A percentile compares a stretch with the other conserved stretches of the same genome.
Evolutionary conservation across 2,329 filamentous ascomycete genomes (phyloP).

Genomic region (Xylaria sp.): DNA sequence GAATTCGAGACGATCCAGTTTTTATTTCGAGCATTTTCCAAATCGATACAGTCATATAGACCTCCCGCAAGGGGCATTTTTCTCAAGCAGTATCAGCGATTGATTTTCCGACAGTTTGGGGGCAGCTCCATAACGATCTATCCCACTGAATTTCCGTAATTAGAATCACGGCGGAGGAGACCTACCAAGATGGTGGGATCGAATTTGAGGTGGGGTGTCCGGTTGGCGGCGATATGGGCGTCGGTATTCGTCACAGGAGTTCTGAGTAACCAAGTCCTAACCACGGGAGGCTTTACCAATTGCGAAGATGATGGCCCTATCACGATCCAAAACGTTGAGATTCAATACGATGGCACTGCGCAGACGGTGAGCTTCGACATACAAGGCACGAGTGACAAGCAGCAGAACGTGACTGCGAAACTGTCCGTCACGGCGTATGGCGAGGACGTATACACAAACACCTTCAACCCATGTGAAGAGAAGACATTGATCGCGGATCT

Average conservation of each 20-base stretch:
- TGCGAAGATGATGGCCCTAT: constrained; percentile 67
- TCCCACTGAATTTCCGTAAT: constrained; percentile 20
- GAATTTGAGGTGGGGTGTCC: constrained; percentile 33
- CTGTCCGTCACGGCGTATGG: constrained; percentile 85
- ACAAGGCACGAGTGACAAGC: constrained; percentile 70
- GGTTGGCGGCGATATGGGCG: constrained; percentile 39
- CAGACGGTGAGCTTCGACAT: constrained; percentile 81
- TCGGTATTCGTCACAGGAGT: constrained; percentile 49
- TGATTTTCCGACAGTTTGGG: constrained; percentile 20
- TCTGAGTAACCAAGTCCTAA: constrained; percentile 71
- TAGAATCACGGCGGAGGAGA: constrained; percentile 12
- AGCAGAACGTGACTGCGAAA: constrained; percentile 78
- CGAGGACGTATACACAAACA: constrained; percentile 73
- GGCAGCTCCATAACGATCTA: constrained; percentile 11
- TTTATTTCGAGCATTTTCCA: constrained; percentile 14
- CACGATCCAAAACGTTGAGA: constrained; percentile 72
- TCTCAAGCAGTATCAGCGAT: constrained; percentile 25
- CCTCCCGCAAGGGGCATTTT: constrained; percentile 7
- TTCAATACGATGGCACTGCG: constrained; percentile 76
- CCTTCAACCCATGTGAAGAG: constrained; percentile 79
- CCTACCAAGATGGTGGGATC: constrained; percentile 33
- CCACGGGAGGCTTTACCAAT: constrained; percentile 77
- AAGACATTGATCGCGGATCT: constrained; percentile 70
- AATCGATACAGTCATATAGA: constrained; percentile 21
- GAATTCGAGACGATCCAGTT: constrained; percentile 8